Percentiles rank a stretch among this genome's conserved stretches.
phyloP scores from a whole-genome alignment of 176 grass and related monocot genomes.

The Aechmea fasciata region DNA sequence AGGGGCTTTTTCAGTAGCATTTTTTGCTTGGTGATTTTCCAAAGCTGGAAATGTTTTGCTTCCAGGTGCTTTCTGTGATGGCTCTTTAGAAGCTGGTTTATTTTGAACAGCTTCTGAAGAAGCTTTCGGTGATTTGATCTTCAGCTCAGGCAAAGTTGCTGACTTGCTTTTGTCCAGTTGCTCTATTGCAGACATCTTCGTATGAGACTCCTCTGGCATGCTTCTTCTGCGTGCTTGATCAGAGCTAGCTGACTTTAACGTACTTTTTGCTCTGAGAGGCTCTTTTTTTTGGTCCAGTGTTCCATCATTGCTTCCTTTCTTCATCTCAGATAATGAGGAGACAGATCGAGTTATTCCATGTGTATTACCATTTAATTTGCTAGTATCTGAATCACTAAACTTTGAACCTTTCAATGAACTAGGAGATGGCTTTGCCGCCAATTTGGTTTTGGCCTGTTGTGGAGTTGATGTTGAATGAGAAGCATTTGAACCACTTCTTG shows the following conservation, averaged over 20 bases:
- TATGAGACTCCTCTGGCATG: slow-evolving; percentile 36
- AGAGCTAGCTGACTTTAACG: slow-evolving; percentile 8
- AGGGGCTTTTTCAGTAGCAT: slow-evolving; percentile 13
- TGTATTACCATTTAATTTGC: slow-evolving; percentile 5
- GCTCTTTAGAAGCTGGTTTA: slow-evolving; percentile 22
- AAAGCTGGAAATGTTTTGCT: slow-evolving; percentile 19
- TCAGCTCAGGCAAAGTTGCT: slow-evolving; percentile 67
- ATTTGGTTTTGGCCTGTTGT: slow-evolving; percentile 2
- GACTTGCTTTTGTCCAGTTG: slow-evolving; percentile 79
- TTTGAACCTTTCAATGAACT: slow-evolving; percentile 59
- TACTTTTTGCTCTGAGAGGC: slow-evolving; percentile 24
- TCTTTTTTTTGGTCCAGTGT: background rate
- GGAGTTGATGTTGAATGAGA: slow-evolving; percentile 19
- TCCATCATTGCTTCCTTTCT: slow-evolving; percentile 51
- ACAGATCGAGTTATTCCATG: slow-evolving; percentile 65
- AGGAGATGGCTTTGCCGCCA: slow-evolving; percentile 28
- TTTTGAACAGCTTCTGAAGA: slow-evolving; percentile 21
- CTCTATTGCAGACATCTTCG: slow-evolving; percentile 52
- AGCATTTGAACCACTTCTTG: slow-evolving; percentile 32
- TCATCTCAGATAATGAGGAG: slow-evolving; percentile 47
- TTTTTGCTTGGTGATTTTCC: slow-evolving; percentile 25
- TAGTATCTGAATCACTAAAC: slow-evolving; percentile 31
- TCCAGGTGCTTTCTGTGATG: slow-evolving; percentile 19
- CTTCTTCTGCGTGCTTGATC: slow-evolving; percentile 40
- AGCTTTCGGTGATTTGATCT: slow-evolving; percentile 29